Conservation (phyloP, 116 monocot species). For the Iris pallida region DNA sequence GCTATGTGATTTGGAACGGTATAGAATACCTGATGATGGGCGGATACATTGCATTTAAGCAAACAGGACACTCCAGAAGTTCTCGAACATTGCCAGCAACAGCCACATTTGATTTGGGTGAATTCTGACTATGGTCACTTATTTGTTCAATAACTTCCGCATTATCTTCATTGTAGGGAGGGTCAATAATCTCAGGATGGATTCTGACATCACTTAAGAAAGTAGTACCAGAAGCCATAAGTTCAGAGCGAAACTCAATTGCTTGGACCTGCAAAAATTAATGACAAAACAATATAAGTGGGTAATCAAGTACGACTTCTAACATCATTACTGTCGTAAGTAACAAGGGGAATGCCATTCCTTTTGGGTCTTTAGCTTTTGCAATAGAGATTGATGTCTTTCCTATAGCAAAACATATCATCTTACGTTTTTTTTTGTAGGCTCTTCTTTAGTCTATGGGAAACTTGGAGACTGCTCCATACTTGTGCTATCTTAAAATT, state of each 20-base stretch:
- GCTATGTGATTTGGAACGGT: too few species aligned
- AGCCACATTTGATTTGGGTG: slow-evolving; percentile 47
- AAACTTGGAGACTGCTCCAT: too few species aligned
- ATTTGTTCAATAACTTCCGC: slow-evolving; percentile 32
- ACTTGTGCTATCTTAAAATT: too few species aligned
- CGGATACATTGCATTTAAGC: slow-evolving; percentile 76
- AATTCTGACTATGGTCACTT: slow-evolving; percentile 28
- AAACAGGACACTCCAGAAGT: slow-evolving; percentile 81
- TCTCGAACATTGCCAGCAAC: slow-evolving; percentile 66
- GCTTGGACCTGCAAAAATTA: not conserved
- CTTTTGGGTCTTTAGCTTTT: too few species aligned
- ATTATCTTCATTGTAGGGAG: slow-evolving; percentile 35
- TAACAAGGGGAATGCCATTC: too few species aligned
- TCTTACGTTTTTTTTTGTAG: too few species aligned
- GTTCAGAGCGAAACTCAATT: not conserved
- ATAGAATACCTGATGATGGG: slow-evolving; percentile 68
- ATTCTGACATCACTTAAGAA: slow-evolving; percentile 48
- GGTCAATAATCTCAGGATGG: slow-evolving; percentile 44
- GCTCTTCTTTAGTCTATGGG: too few species aligned
- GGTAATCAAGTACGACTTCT: too few species aligned
- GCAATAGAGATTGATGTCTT: too few species aligned
- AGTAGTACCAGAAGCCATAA: slow-evolving; percentile 42
- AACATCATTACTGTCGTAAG: too few species aligned
- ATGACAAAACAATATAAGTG: too few species aligned
- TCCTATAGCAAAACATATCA: too few species aligned